These are phyloP conservation scores for Gossypium australe DNA, from an alignment of 345 rosid species.

Conservation along the genomic window DNA sequence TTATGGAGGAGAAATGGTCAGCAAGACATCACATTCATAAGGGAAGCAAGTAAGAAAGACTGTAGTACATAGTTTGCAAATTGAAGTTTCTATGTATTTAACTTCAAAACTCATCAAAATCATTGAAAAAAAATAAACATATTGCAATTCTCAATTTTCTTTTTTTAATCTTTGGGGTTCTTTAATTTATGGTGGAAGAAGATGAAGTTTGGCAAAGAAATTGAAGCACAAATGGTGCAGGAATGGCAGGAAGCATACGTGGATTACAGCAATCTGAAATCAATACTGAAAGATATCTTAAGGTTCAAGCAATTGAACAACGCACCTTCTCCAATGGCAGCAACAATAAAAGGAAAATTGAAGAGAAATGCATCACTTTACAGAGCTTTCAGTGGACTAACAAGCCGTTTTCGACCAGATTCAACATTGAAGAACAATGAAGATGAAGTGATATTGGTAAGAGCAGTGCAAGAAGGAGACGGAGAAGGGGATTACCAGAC, in stretches of 20 bases:
- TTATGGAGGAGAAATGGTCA: constrained; percentile 4
- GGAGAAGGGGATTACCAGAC: constrained; percentile 30
- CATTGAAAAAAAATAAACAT: neutral
- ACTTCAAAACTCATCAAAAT: neutral
- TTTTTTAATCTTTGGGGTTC: neutral
- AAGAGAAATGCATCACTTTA: constrained; percentile 39
- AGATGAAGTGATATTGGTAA: constrained; percentile 50
- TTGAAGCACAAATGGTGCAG: constrained; percentile 57
- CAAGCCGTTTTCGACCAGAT: constrained; percentile 19
- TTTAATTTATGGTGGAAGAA: neutral
- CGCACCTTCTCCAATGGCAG: constrained; percentile 12
- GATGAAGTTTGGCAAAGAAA: constrained; percentile 84
- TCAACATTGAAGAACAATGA: constrained; percentile 33
- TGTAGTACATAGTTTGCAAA: neutral
- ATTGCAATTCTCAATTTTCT: neutral
- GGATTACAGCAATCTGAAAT: constrained; percentile 62
- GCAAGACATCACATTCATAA: neutral
- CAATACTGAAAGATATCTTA: constrained; percentile 40
- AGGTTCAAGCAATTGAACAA: constrained; percentile 18
- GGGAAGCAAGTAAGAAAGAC: neutral
- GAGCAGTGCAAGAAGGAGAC: constrained; percentile 21
- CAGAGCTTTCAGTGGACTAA: constrained; percentile 72
- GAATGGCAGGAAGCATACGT: constrained; percentile 84
- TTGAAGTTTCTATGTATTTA: neutral
- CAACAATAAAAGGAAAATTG: constrained; percentile 16